A percentile compares a stretch with the other conserved stretches of the same genome.
phyloP scores from a whole-genome alignment of 2,329 filamentous ascomycete genomes.

The Alternaria sp. region DNA sequence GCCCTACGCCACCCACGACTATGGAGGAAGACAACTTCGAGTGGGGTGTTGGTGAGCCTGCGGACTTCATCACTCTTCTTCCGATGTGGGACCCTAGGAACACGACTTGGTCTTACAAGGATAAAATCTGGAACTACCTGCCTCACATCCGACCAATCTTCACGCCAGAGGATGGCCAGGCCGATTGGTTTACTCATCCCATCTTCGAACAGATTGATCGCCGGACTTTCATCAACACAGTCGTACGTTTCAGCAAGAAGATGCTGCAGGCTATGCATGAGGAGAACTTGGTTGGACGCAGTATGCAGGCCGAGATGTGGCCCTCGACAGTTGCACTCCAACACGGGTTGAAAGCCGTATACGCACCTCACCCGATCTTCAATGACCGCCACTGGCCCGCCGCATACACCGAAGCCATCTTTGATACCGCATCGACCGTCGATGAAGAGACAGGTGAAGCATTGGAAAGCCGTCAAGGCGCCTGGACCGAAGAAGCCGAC shows the following conservation, averaged over 20 bases:
- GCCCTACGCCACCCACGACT: conserved; percentile 72
- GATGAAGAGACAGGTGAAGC: conserved; percentile 47
- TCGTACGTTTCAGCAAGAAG: conserved; percentile 79
- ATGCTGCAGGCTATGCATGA: conserved; percentile 88
- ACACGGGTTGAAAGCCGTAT: conserved; percentile 92
- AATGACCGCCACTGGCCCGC: conserved; percentile 86
- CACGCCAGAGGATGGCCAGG: conserved; percentile 76
- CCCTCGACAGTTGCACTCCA: conserved; percentile 85
- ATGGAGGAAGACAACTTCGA: conserved; percentile 80
- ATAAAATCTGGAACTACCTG: conserved; percentile 59
- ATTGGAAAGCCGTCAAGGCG: conserved; percentile 65
- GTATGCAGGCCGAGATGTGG: conserved; percentile 98
- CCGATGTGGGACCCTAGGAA: conserved; percentile 89
- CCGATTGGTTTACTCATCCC: conserved; percentile 60
- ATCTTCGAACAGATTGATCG: conserved; percentile 63
- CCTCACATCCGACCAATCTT: conserved; percentile 74
- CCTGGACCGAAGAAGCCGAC: conserved; percentile 53
- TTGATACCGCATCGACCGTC: conserved; percentile 65
- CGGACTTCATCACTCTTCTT: conserved; percentile 89
- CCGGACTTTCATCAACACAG: conserved; percentile 86
- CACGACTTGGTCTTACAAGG: conserved; percentile 73
- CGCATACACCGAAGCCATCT: conserved; percentile 75
- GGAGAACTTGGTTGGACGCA: conserved; percentile 85
- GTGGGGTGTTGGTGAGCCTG: conserved; percentile 90
- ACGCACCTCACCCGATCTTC: conserved; percentile 86